Conservation (phyloP, 2,329 filamentous ascomycete species). For the Verruconis gallopava region DNA sequence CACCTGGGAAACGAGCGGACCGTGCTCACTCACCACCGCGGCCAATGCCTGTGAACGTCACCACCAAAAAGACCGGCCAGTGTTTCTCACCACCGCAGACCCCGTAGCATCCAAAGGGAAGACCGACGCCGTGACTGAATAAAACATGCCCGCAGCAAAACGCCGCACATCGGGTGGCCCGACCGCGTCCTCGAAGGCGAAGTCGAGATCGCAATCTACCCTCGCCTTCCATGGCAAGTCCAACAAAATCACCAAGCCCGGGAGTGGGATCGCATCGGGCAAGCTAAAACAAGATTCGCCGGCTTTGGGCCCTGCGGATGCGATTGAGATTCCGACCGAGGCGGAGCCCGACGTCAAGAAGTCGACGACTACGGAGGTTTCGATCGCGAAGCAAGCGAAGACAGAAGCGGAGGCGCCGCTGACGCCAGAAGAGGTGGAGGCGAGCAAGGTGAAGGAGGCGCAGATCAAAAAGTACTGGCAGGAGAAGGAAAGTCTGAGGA, state of each 20-base stretch:
- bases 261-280: conserved; percentile 19
- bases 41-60: too few species aligned
- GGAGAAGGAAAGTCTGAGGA: conserved; percentile 53
- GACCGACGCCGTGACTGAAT: too few species aligned
- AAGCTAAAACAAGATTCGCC: conserved; percentile 25
- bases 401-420: conserved; percentile 14
- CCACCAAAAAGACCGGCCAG: too few species aligned
- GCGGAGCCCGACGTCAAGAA: conserved; percentile 36
- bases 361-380: conserved; percentile 18
- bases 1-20: too few species aligned
- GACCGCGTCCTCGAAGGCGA: conserved; percentile 29
- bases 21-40: too few species aligned
- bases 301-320: conserved; percentile 14
- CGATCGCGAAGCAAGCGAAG: conserved; percentile 2
- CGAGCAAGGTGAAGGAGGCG: conserved; percentile 50
- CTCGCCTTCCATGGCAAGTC: conserved; percentile 47
- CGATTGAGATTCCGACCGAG: conserved; percentile 16
- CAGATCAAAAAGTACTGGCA: conserved; percentile 71
- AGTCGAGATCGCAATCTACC: conserved; percentile 35
- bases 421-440: conserved; percentile 36
- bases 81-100: too few species aligned
- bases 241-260: conserved; percentile 46
- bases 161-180: conserved; percentile 27
- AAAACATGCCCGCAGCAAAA: conserved; percentile 19
- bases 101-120: too few species aligned